phyloP scores from a whole-genome alignment of 2,329 filamentous ascomycete genomes.

The Sclerotinia spermophila region DNA sequence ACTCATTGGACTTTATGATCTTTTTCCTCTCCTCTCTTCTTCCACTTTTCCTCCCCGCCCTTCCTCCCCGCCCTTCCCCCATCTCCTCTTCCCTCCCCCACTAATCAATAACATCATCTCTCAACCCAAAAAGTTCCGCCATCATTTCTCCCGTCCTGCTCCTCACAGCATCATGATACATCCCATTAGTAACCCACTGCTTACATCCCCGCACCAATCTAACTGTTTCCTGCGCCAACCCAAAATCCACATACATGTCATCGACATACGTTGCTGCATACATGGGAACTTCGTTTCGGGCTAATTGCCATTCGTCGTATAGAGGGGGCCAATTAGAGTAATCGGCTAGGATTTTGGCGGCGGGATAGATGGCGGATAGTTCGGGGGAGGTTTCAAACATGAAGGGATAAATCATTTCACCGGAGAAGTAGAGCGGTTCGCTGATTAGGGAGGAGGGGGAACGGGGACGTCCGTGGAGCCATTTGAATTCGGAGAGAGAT shows the following conservation, averaged over 20 bases:
- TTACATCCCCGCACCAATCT: slow-evolving; percentile 70
- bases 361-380: slow-evolving; percentile 63
- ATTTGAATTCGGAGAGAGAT: slow-evolving; percentile 34
- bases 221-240: slow-evolving; percentile 70
- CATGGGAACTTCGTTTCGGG: slow-evolving; percentile 75
- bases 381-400: slow-evolving; percentile 80
- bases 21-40: not conserved
- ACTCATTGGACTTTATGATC: too few species aligned
- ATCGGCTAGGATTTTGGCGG: slow-evolving; percentile 67
- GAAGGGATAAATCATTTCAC: slow-evolving; percentile 88
- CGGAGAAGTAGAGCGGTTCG: slow-evolving; percentile 71
- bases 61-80: not conserved
- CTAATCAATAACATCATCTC: slow-evolving; percentile 63
- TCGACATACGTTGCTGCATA: slow-evolving; percentile 81
- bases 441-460: slow-evolving; percentile 39
- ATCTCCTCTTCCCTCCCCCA: too few species aligned
- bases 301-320: slow-evolving; percentile 71
- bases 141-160: slow-evolving; percentile 72
- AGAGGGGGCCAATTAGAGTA: slow-evolving; percentile 68
- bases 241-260: slow-evolving; percentile 89
- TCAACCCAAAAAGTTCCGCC: slow-evolving; percentile 68
- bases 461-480: slow-evolving; percentile 40
- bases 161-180: slow-evolving; percentile 83
- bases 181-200: slow-evolving; percentile 77
- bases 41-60: too few species aligned